Percentiles rank a stretch among this genome's conserved stretches.
These are phyloP conservation scores for Curvularia sp. DNA, from an alignment of 2,329 filamentous ascomycete species.

Conservation along the genomic window DNA sequence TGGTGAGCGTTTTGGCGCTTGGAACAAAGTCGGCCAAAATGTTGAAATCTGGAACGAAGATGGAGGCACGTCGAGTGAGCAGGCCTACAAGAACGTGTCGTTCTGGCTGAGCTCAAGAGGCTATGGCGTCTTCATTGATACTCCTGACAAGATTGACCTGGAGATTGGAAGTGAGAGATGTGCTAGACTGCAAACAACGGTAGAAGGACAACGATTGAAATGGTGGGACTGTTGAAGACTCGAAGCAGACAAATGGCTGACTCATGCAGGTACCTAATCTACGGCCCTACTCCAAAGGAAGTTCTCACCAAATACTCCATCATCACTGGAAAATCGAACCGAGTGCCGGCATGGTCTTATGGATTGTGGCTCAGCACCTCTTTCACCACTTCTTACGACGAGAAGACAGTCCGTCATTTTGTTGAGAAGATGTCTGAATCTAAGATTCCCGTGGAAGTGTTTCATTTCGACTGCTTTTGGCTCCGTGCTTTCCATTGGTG, in stretches of 20 bases:
- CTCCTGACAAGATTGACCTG: slow-evolving; percentile 71
- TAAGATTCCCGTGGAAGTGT: slow-evolving; percentile 72
- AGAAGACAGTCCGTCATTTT: slow-evolving; percentile 71
- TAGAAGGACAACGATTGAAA: slow-evolving; percentile 73
- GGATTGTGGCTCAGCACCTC: slow-evolving; percentile 79
- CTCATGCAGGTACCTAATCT: slow-evolving; percentile 66
- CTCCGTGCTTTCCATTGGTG: slow-evolving; percentile 78
- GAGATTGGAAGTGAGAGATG: slow-evolving; percentile 79
- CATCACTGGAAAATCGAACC: slow-evolving; percentile 70
- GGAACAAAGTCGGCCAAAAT: slow-evolving; percentile 77
- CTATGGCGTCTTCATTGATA: slow-evolving; percentile 79
- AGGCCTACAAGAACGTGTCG: slow-evolving; percentile 75
- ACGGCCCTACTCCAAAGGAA: slow-evolving; percentile 74
- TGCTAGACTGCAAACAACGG: slow-evolving; percentile 71
- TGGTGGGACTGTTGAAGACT: slow-evolving; percentile 51
- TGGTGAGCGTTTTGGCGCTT: slow-evolving; percentile 77
- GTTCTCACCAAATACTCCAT: slow-evolving; percentile 71
- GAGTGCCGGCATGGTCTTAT: slow-evolving; percentile 76
- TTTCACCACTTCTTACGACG: slow-evolving; percentile 77
- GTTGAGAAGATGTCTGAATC: slow-evolving; percentile 72
- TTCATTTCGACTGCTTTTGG: slow-evolving; percentile 82
- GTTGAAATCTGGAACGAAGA: slow-evolving; percentile 70
- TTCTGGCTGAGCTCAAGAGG: slow-evolving; percentile 76
- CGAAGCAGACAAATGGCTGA: slow-evolving; percentile 4
- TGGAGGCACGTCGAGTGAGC: slow-evolving; percentile 71